phyloP scores from a whole-genome alignment of 2,329 filamentous ascomycete genomes.

The Colletotrichum noveboracense region DNA sequence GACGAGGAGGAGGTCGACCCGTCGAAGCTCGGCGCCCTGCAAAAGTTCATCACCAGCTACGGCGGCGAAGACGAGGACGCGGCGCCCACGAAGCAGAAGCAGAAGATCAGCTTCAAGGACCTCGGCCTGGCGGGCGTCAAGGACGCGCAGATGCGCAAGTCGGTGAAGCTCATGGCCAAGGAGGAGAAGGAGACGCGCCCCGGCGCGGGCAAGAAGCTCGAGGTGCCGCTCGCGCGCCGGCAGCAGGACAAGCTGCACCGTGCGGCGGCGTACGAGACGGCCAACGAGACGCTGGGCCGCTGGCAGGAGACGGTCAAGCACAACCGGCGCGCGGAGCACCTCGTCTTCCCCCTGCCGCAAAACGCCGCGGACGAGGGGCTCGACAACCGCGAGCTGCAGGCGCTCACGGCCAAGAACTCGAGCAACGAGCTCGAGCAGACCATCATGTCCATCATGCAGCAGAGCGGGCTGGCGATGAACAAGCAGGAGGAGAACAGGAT shows the following conservation, averaged over 20 bases:
- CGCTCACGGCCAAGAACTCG: slow-evolving; percentile 67
- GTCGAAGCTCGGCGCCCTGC: slow-evolving; percentile 68
- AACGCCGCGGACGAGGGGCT: slow-evolving; percentile 67
- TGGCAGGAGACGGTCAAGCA: slow-evolving; percentile 97
- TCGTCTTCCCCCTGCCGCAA: slow-evolving; percentile 84
- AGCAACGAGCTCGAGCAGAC: slow-evolving; percentile 81
- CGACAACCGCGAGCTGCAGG: slow-evolving; percentile 66
- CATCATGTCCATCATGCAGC: slow-evolving; percentile 87
- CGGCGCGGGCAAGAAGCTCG: slow-evolving; percentile 69
- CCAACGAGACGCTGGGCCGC: slow-evolving; percentile 85
- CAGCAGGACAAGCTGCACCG: slow-evolving; percentile 88
- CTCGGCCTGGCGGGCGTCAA: slow-evolving; percentile 73
- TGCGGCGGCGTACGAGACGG: slow-evolving; percentile 83
- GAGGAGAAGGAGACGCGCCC: slow-evolving; percentile 57
- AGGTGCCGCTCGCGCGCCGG: slow-evolving; percentile 81
- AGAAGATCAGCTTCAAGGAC: slow-evolving; percentile 77
- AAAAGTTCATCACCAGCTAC: slow-evolving; percentile 73
- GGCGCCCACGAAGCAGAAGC: slow-evolving; percentile 28
- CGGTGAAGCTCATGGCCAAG: slow-evolving; percentile 75
- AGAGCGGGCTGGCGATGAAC: slow-evolving; percentile 75
- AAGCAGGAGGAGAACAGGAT: slow-evolving; percentile 52
- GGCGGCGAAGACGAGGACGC: slow-evolving; percentile 61
- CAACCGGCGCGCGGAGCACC: slow-evolving; percentile 88
- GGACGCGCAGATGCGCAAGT: slow-evolving; percentile 78
- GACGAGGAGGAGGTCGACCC: slow-evolving; percentile 53